A percentile compares a stretch with the other conserved stretches of the same genome.
Evolutionary conservation across 176 grass and related monocot genomes (phyloP).

Genomic region (Raddia distichophylla): DNA sequence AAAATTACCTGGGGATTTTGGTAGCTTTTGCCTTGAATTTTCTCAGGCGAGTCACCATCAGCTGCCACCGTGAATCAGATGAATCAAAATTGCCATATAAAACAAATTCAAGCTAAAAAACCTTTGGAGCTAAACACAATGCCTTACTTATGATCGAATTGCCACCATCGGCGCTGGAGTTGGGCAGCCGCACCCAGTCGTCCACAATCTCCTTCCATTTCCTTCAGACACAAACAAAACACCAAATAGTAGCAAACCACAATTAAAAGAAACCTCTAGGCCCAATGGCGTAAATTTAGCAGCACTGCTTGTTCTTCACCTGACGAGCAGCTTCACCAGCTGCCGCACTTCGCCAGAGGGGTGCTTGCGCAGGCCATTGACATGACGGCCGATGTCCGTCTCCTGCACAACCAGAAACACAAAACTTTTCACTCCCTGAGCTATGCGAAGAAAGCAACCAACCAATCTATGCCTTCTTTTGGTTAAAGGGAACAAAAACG

Average conservation of each 20-base stretch:
- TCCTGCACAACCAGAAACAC: slow-evolving; percentile 59
- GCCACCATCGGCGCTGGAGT: slow-evolving; percentile 44
- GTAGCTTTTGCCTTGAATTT: slow-evolving; percentile 54
- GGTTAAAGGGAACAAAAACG: neutral
- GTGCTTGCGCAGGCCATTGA: slow-evolving; percentile 76
- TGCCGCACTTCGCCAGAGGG: slow-evolving; percentile 65
- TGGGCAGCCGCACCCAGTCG: slow-evolving; percentile 63
- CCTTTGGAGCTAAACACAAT: slow-evolving; percentile 15
- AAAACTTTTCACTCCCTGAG: neutral
- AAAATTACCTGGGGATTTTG: slow-evolving; percentile 37
- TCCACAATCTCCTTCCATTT: slow-evolving; percentile 89
- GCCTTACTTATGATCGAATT: slow-evolving; percentile 60
- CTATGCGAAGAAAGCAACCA: slow-evolving; percentile 24
- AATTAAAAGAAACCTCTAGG: neutral
- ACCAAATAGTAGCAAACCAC: slow-evolving; percentile 25
- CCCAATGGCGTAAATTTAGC: neutral
- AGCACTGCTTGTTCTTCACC: slow-evolving; percentile 47
- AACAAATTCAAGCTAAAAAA: slow-evolving; percentile 26
- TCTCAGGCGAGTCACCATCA: slow-evolving; percentile 74
- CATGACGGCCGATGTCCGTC: slow-evolving; percentile 75
- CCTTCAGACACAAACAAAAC: slow-evolving; percentile 38
- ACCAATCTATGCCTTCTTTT: neutral
- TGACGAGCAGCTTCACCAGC: slow-evolving; percentile 74
- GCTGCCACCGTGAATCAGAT: slow-evolving; percentile 45
- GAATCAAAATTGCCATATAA: slow-evolving; percentile 10